A percentile compares a stretch with the other conserved stretches of the same genome.
These are phyloP conservation scores for Sugiyamaella mastotermitis DNA, from an alignment of 805 yeast species.

Conservation along the genomic window DNA sequence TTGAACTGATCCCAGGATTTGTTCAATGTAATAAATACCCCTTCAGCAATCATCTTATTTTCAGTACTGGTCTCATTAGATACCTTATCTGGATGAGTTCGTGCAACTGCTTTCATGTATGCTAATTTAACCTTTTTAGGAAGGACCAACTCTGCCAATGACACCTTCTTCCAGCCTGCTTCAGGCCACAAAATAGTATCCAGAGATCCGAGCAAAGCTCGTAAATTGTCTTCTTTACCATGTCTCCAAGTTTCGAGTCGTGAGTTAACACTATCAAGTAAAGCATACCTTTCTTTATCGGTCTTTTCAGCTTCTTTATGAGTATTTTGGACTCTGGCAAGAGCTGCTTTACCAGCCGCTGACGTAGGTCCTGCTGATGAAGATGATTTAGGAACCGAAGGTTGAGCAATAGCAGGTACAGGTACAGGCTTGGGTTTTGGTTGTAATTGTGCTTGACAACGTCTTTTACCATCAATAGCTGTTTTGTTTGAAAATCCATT, in stretches of 20 bases:
- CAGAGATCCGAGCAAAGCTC: constrained; percentile 68
- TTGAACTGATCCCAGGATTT: constrained; percentile 87
- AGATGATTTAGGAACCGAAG: constrained; percentile 14
- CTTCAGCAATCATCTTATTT: constrained; percentile 77
- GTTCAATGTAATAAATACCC: constrained; percentile 76
- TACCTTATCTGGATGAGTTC: constrained; percentile 82
- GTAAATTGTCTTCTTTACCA: constrained; percentile 74
- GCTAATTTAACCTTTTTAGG: constrained; percentile 83
- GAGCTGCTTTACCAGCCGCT: constrained; percentile 37
- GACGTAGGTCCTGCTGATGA: constrained; percentile 22
- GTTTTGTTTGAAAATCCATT: constrained; percentile 61
- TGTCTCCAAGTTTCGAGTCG: constrained; percentile 56
- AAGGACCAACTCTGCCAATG: constrained; percentile 70
- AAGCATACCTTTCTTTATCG: constrained; percentile 52
- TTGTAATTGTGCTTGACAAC: constrained; percentile 59
- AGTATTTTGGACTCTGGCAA: constrained; percentile 45
- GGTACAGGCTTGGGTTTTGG: constrained; percentile 30
- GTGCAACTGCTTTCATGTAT: constrained; percentile 75
- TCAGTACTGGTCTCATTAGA: constrained; percentile 54
- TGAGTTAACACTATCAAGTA: constrained; percentile 58
- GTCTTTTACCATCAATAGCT: constrained; percentile 72
- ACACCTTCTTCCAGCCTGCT: constrained; percentile 58
- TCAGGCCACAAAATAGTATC: constrained; percentile 64
- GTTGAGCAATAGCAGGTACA: constrained; percentile 4
- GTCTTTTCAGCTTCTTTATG: constrained; percentile 39